Evolutionary conservation across 2,329 filamentous ascomycete species (phyloP).

Genomic region (Rhexocercosporidium sp.): DNA sequence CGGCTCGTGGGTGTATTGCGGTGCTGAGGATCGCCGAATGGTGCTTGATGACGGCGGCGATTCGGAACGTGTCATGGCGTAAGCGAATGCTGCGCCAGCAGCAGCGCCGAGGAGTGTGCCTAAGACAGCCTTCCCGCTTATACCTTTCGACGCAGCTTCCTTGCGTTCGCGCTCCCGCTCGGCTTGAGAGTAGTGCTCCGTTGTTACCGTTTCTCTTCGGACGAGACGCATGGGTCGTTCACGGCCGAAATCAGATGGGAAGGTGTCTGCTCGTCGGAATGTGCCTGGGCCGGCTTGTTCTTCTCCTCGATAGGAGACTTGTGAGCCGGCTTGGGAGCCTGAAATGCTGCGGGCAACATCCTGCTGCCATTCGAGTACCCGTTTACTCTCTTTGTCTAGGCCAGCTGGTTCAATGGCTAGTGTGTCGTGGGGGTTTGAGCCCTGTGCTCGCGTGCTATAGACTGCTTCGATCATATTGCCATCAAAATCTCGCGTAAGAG

Average conservation of each 20-base stretch:
- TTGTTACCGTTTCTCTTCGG: constrained; percentile 27
- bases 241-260: constrained; percentile 6
- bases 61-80: constrained; percentile 71
- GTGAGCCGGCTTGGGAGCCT: constrained; percentile 3
- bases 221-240: constrained; percentile 18
- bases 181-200: constrained; percentile 22
- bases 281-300: constrained; percentile 1
- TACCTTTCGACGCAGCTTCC: constrained; percentile 38
- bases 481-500: constrained; percentile 76
- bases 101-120: constrained; percentile 81
- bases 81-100: constrained; percentile 77
- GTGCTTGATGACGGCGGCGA: constrained; percentile 25
- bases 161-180: constrained; percentile 2
- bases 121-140: constrained; percentile 68
- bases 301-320: neutral
- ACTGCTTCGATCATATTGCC: constrained; percentile 85
- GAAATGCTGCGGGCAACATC: constrained; percentile 43
- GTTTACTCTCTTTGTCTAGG: constrained; percentile 39
- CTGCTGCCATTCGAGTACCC: constrained; percentile 52
- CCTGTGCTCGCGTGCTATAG: constrained; percentile 30
- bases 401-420: constrained; percentile 35
- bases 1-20: constrained; percentile 23
- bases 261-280: constrained; percentile 20
- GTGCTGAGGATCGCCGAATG: constrained; percentile 11
- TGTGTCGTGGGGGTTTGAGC: neutral